These are phyloP conservation scores for Diospyros kaki DNA, from an alignment of 148 eudicot genomes.

Conservation along the genomic window DNA sequence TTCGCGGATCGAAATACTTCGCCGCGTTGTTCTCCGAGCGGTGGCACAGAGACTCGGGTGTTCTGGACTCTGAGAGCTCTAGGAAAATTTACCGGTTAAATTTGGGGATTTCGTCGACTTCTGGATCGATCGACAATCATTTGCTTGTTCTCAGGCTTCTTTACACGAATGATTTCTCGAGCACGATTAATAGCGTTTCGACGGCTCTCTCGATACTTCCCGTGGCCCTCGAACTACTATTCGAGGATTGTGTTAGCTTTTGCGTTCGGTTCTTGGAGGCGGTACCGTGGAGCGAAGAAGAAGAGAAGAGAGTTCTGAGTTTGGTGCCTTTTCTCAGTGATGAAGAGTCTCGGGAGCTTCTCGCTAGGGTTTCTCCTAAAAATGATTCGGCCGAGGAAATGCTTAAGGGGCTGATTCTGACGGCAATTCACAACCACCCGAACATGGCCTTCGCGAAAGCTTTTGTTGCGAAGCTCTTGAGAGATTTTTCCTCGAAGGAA, in stretches of 20 bases:
- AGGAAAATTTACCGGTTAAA: conserved; percentile 22
- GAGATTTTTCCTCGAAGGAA: conserved; percentile 63
- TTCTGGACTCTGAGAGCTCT: conserved; percentile 8
- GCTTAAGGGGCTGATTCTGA: conserved; percentile 58
- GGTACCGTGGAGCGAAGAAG: conserved; percentile 92
- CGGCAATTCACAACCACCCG: conserved; percentile 68
- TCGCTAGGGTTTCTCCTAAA: conserved; percentile 62
- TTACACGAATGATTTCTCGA: conserved; percentile 47
- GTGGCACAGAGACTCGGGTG: conserved; percentile 40
- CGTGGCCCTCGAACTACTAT: conserved; percentile 62
- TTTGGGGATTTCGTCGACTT: conserved; percentile 31
- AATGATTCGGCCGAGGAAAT: conserved; percentile 52
- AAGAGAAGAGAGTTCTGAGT: conserved; percentile 49
- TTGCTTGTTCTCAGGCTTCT: conserved; percentile 51
- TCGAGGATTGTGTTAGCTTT: conserved; percentile 68
- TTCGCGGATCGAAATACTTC: conserved; percentile 67
- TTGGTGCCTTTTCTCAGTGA: conserved; percentile 48
- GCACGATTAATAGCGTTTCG: conserved; percentile 26
- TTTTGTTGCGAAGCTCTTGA: conserved; percentile 75
- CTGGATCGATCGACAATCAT: conserved; percentile 46
- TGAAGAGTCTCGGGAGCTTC: conserved; percentile 54
- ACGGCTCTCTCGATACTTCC: conserved; percentile 52
- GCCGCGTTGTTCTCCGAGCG: conserved; percentile 69
- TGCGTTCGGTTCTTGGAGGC: conserved; percentile 74
- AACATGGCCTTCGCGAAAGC: conserved; percentile 81